A percentile compares a stretch with the other conserved stretches of the same genome.
Conservation (phyloP, 2,329 filamentous ascomycete genomes). For the Fusarium nygamai region DNA sequence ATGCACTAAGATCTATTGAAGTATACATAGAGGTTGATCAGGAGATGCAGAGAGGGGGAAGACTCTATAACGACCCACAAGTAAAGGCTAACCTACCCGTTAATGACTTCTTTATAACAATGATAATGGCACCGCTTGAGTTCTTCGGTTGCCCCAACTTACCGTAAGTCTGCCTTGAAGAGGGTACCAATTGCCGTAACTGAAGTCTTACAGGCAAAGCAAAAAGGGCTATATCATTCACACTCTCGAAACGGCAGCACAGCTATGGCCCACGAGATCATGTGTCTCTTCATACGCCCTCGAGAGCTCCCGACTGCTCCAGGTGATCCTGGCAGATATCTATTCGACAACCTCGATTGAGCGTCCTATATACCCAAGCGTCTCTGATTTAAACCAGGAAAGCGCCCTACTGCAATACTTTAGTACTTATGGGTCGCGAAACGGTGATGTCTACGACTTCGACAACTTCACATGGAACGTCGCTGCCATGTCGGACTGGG, state of each 20-base stretch:
- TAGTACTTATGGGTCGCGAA: background rate
- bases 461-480: background rate
- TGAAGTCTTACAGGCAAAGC: background rate
- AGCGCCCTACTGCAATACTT: accelerated
- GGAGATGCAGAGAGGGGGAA: constrained; percentile 17
- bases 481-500: background rate
- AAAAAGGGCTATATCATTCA: background rate
- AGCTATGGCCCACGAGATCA: constrained; percentile 5
- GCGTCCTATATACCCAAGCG: background rate
- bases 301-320: background rate
- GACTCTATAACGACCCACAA: constrained; percentile 2
- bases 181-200: accelerated
- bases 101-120: constrained; percentile 6
- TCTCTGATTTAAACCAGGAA: too few relatives aligned
- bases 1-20: constrained; percentile 1
- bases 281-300: background rate
- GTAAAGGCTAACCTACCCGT: background rate
- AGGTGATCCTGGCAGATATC: background rate
- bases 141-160: constrained; percentile 12
- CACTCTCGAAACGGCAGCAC: background rate
- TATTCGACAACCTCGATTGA: background rate
- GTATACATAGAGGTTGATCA: constrained; percentile 21
- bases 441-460: background rate
- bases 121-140: constrained; percentile 10
- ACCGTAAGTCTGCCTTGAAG: background rate